phyloP scores from a whole-genome alignment of 1,284 basidiomycete species.

The Trichosporon asahii region DNA sequence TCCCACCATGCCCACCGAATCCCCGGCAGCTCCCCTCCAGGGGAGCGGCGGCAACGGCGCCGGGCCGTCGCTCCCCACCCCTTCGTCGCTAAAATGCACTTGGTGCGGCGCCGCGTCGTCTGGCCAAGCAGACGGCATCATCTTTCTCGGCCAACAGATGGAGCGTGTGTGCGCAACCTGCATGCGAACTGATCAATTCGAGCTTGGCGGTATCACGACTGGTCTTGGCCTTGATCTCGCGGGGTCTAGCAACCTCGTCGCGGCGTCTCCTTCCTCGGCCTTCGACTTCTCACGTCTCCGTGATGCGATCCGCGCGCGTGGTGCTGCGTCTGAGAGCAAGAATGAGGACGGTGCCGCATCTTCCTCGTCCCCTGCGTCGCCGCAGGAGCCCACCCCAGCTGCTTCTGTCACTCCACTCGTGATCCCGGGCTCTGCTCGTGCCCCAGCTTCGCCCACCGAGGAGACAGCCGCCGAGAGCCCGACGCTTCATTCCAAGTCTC shows the following conservation, averaged over 20 bases:
- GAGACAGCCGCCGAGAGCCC: not conserved
- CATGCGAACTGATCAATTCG: constrained; percentile 15
- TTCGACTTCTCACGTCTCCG: constrained; percentile 9
- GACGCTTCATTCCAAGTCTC: constrained; percentile 28
- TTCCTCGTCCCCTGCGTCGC: constrained; percentile 10
- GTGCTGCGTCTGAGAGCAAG: constrained; percentile 2
- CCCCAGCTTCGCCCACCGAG: not conserved
- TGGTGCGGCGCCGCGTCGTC: constrained; percentile 36
- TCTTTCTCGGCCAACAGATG: constrained; percentile 28
- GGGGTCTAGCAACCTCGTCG: not conserved
- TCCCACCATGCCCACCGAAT: constrained; percentile 43
- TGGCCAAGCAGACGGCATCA: constrained; percentile 23
- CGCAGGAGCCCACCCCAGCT: constrained; percentile 2
- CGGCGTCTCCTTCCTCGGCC: not conserved
- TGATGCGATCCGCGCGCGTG: not conserved
- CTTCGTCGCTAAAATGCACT: constrained; percentile 39
- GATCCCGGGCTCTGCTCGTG: constrained; percentile 2
- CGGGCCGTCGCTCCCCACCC: constrained; percentile 19
- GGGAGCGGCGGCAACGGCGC: constrained; percentile 1
- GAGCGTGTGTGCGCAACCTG: constrained; percentile 42
- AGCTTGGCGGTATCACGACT: constrained; percentile 8
- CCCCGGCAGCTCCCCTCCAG: constrained; percentile 24
- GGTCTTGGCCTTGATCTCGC: not conserved
- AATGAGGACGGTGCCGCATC: not conserved
- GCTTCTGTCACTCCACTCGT: not conserved